Percentiles rank a stretch among this genome's conserved stretches.
These are phyloP conservation scores for Metarhizium anisopliae DNA, from an alignment of 2,329 filamentous ascomycete genomes.

Conservation along the genomic window DNA sequence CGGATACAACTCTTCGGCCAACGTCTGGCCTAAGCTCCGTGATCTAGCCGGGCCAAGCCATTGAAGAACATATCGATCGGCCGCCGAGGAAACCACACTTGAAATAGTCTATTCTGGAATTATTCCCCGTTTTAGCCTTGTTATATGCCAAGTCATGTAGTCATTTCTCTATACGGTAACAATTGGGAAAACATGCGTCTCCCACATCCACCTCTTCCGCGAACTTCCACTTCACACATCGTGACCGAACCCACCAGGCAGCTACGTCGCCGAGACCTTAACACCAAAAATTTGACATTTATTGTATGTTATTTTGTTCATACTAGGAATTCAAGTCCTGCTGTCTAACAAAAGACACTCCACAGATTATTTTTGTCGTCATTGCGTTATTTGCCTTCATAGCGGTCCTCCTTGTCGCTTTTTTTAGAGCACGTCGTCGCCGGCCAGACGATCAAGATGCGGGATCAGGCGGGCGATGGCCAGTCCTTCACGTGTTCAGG, in stretches of 20 bases:
- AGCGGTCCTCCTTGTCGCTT: background rate
- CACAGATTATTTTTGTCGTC: conserved; percentile 1
- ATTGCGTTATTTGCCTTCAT: conserved; percentile 1
- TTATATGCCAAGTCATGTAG: background rate
- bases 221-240: background rate
- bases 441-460: background rate
- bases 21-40: background rate
- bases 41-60: background rate
- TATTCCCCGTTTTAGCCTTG: background rate
- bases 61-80: background rate
- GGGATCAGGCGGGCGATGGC: background rate
- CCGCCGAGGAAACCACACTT: background rate
- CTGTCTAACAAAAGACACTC: background rate
- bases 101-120: background rate
- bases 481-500: conserved; percentile 1
- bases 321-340: background rate
- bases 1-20: background rate
- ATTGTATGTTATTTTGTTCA: conserved; percentile 7
- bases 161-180: background rate
- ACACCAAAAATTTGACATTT: conserved; percentile 5
- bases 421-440: background rate
- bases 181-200: background rate
- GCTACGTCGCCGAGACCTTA: conserved; percentile 2
- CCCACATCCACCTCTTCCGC: background rate
- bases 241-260: background rate